Base-by-base conservation (phyloP, 2,329 filamentous ascomycete genomes). In the Fusarium sulawesiense region DNA sequence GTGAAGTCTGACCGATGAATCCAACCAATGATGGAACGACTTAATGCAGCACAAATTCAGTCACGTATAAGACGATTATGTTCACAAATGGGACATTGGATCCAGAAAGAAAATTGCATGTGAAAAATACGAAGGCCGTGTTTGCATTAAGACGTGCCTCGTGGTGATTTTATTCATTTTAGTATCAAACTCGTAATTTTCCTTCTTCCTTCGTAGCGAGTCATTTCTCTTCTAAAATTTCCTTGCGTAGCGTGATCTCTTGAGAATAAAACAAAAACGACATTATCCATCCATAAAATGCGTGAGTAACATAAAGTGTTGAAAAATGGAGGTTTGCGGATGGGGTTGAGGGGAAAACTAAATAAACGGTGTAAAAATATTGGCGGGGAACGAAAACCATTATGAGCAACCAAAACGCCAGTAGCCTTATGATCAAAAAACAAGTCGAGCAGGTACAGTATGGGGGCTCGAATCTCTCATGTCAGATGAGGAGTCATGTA, bases 381-480 rank as follows among this genome's bases (percentile, higher is more conserved):
- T 18, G 32, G n/a, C n/a, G 49, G 59, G 46, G 56, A 68, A 44
- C 55, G 34, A 32, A 42, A 46, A 51, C 16, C 51, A 74, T 73
- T 71, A 71, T 66, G 60, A 59, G 59, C 64, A 72, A 62, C 71
- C 68, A 54, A 68, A 75, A 76, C 73, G 73, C 73, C 73, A 59
- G 66, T 34, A 57, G 58, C 60, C 73, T 51, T 66, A 73, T 73
- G 60, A 65, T 64, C 34, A 70, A 69, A 27, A 55, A 57, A 61
- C 20, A 50, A 54, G 53, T 73, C 66, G 64, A 75, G 71, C 68
- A 42, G 65, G 66, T 70, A 62, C 67, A 65, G 56, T 11, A 66
- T 51, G 55, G 34, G 55, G 60, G 65, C 59, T 72, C 71, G 57
- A 70, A 42, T 61, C 55, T 59, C 42, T 60, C 12, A 67, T 71